Evolutionary conservation across 106 monocot genomes (phyloP).

Genomic region (Cymbidium sinense): DNA sequence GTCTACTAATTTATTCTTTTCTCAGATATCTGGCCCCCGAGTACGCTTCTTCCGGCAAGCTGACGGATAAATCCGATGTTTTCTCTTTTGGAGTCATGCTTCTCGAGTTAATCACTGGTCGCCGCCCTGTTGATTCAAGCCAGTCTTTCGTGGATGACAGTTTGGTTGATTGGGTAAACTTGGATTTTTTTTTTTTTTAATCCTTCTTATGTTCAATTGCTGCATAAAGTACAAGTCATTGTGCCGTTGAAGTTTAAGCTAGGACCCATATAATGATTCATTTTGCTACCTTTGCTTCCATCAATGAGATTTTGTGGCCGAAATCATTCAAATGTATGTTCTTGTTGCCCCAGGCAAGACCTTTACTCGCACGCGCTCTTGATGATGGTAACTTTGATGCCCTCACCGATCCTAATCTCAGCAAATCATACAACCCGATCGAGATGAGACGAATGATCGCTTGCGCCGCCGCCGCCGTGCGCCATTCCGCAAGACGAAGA

Average conservation of each 20-base stretch:
- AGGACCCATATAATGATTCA: too few relatives aligned
- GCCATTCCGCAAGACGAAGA: conserved; percentile 40
- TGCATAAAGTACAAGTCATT: background rate
- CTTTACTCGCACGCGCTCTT: conserved; percentile 28
- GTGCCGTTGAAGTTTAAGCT: background rate
- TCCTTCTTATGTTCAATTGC: background rate
- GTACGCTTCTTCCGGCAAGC: conserved; percentile 25
- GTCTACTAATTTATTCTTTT: conserved; percentile 14
- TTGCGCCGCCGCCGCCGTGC: conserved; percentile 38
- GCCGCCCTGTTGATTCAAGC: conserved; percentile 38
- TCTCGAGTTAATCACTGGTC: conserved; percentile 52
- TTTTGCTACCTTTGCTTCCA: background rate
- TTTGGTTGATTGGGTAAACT: conserved; percentile 50
- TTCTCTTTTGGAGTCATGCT: conserved; percentile 47
- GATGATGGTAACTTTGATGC: conserved; percentile 34
- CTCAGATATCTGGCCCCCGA: conserved; percentile 17
- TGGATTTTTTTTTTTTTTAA: background rate
- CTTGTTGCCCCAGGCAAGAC: conserved; percentile 40
- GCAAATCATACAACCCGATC: conserved; percentile 26
- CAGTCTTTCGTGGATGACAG: conserved; percentile 50
- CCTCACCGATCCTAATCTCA: conserved; percentile 31
- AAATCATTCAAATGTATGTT: background rate
- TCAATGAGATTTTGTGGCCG: background rate
- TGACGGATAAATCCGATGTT: conserved; percentile 27
- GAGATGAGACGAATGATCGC: conserved; percentile 45